These are phyloP conservation scores for Ceratopteris richardii DNA, from an alignment of 75 land plant species.

Conservation along the genomic window DNA sequence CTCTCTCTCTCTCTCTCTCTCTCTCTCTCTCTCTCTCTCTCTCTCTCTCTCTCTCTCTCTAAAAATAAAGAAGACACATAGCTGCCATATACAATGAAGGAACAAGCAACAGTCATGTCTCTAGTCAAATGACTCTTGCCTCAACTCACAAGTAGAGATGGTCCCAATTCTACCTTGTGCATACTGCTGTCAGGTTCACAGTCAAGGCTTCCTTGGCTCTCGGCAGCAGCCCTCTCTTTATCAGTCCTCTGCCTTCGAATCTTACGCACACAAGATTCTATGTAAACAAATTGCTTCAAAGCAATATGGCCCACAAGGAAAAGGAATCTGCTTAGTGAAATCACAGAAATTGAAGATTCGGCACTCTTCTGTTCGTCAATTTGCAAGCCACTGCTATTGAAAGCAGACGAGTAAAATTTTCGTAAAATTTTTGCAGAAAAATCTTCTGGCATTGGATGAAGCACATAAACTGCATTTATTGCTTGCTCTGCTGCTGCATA, in stretches of 20 bases:
- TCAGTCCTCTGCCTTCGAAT: conserved; percentile 56
- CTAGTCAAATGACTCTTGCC: no score
- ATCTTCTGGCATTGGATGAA: conserved; percentile 87
- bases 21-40: no score
- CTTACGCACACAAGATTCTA: conserved; percentile 71
- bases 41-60: no score
- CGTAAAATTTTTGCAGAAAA: conserved; percentile 51
- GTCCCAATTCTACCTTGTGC: no score
- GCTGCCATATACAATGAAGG: no score
- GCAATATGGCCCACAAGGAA: conserved; percentile 76
- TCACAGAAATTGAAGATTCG: conserved; percentile 25
- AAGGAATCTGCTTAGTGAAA: conserved; percentile 68
- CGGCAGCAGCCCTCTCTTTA: conserved; percentile 46
- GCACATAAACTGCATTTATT: conserved; percentile 60
- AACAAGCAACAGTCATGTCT: no score
- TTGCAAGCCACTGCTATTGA: conserved; percentile 14
- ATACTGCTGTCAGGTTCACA: no score
- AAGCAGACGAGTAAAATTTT: conserved; percentile 39
- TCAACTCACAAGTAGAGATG: no score
- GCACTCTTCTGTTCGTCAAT: conserved; percentile 2
- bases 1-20: no score
- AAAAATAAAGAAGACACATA: no score
- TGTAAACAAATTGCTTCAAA: conserved; percentile 81
- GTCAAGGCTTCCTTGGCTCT: conserved; percentile 9
- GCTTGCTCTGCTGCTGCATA: conserved; percentile 92